A percentile compares a stretch with the other conserved stretches of the same genome.
These are phyloP conservation scores for Dichotomocladium elegans DNA, from an alignment of 371 early-diverging fungal genomes.

Conservation along the genomic window DNA sequence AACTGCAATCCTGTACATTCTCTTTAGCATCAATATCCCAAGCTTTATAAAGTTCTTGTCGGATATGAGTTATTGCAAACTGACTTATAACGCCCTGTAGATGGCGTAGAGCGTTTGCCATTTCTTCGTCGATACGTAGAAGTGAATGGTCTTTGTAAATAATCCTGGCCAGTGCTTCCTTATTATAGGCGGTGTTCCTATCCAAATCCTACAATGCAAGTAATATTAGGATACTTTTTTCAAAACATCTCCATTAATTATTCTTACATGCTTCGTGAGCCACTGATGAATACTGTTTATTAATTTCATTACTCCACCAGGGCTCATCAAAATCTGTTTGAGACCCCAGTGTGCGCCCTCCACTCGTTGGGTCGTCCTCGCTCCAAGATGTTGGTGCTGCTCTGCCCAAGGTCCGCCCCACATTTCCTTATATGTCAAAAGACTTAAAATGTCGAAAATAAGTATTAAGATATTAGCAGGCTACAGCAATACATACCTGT, in stretches of 20 bases:
- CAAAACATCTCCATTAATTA: background rate
- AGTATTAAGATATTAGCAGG: background rate
- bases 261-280: background rate
- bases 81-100: background rate
- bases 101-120: background rate
- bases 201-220: background rate
- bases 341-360: constrained; percentile 1
- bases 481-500: background rate
- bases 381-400: constrained; percentile 5
- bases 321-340: background rate
- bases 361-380: constrained; percentile 4
- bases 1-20: background rate
- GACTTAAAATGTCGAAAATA: background rate
- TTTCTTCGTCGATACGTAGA: background rate
- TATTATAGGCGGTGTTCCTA: background rate
- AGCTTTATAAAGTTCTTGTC: background rate
- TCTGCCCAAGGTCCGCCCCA: constrained; percentile 4
- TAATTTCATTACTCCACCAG: background rate
- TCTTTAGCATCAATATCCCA: background rate
- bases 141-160: background rate
- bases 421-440: background rate
- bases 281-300: background rate
- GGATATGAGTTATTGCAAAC: background rate
- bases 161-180: background rate
- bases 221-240: background rate